A percentile compares a stretch with the other conserved stretches of the same genome.
Evolutionary conservation across 192 early-diverging fungal genomes (phyloP).

Genomic region (Radiomyces spectabilis): DNA sequence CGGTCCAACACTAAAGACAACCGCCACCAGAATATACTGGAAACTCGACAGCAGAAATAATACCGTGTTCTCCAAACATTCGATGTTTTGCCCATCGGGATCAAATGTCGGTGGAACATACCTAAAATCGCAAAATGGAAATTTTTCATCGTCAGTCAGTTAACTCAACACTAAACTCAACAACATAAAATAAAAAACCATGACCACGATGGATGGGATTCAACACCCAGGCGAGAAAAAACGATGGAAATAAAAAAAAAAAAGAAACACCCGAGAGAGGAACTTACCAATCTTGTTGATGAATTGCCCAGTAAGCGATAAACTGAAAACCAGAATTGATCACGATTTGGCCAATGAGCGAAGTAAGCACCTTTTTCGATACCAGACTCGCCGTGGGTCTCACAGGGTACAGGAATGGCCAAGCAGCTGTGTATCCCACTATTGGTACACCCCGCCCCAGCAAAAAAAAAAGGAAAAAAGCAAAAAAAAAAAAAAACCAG

Average conservation of each 20-base stretch:
- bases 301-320: constrained; percentile 60
- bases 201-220: too few relatives aligned
- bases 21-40: constrained; percentile 87
- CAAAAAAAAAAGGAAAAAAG: neutral
- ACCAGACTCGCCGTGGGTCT: constrained; percentile 88
- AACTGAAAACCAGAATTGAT: constrained; percentile 81
- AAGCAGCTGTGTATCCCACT: constrained; percentile 89
- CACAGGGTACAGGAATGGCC: constrained; percentile 61
- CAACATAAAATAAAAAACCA: too few relatives aligned
- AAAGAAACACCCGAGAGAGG: constrained; percentile 9
- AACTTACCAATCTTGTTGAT: constrained; percentile 70
- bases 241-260: constrained; percentile 9
- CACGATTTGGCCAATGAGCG: constrained; percentile 82
- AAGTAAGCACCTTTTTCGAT: constrained; percentile 84
- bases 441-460: too few relatives aligned
- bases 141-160: neutral
- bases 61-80: constrained; percentile 84
- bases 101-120: constrained; percentile 50
- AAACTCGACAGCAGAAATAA: constrained; percentile 87
- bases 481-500: neutral
- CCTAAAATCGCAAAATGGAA: constrained; percentile 7
- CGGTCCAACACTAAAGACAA: constrained; percentile 92
- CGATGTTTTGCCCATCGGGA: constrained; percentile 59
- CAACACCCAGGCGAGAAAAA: too few relatives aligned
- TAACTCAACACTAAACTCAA: neutral